Evolutionary conservation across 2,329 filamentous ascomycete genomes (phyloP).

Genomic region (Colletotrichum salicis): DNA sequence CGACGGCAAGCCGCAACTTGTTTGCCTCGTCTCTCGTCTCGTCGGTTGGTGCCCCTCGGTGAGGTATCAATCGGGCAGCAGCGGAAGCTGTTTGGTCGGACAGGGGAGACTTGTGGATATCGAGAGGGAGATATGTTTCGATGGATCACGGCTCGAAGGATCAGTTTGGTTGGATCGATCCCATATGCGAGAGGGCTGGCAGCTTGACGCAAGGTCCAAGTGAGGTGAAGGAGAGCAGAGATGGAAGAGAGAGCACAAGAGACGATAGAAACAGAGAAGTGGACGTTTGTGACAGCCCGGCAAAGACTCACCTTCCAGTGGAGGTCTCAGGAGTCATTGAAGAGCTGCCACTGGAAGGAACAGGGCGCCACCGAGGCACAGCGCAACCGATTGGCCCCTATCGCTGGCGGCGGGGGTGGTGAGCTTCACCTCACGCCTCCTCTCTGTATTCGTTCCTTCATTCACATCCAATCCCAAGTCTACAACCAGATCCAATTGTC

Average conservation of each 20-base stretch:
- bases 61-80: slow-evolving; percentile 38
- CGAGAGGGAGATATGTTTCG: neutral
- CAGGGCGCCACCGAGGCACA: slow-evolving; percentile 4
- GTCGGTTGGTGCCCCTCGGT: slow-evolving; percentile 1
- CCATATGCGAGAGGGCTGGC: neutral
- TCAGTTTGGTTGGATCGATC: neutral
- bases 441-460: neutral
- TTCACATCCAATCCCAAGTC: neutral
- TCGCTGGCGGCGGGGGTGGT: slow-evolving; percentile 17
- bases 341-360: slow-evolving; percentile 2
- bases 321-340: slow-evolving; percentile 16
- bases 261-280: neutral
- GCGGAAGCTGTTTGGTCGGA: slow-evolving; percentile 29
- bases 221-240: neutral
- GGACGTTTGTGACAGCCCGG: slow-evolving; percentile 1
- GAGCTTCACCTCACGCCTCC: neutral
- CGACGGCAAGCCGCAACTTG: slow-evolving; percentile 1
- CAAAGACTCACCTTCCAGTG: neutral
- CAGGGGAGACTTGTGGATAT: neutral
- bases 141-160: neutral
- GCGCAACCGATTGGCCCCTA: slow-evolving; percentile 23
- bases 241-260: neutral
- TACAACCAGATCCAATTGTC: slow-evolving; percentile 3
- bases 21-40: slow-evolving; percentile 18
- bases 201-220: neutral